Percentiles rank a stretch among this genome's conserved stretches.
These are phyloP conservation scores for Hypoxylon sp. DNA, from an alignment of 2,329 filamentous ascomycete species.

Conservation along the genomic window DNA sequence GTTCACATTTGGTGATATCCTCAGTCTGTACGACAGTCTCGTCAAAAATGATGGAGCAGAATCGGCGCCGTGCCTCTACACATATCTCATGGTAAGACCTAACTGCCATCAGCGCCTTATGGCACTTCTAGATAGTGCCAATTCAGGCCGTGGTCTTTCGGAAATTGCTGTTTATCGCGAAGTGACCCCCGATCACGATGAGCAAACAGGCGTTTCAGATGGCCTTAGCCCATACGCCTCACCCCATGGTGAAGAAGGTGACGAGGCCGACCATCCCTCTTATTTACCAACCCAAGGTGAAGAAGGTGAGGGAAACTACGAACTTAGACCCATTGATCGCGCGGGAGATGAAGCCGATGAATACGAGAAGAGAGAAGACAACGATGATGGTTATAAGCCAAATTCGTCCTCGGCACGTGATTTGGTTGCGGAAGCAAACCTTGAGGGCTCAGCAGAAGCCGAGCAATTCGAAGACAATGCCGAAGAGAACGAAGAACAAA, in stretches of 20 bases:
- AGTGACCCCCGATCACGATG: constrained; percentile 40
- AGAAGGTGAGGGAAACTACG: constrained; percentile 38
- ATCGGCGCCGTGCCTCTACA: constrained; percentile 48
- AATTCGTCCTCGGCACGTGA: constrained; percentile 23
- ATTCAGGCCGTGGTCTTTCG: constrained; percentile 50
- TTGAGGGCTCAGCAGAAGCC: constrained; percentile 16
- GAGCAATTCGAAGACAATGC: constrained; percentile 19
- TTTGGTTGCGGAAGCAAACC: constrained; percentile 17
- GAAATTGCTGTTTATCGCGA: constrained; percentile 53
- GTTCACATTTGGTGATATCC: constrained; percentile 52
- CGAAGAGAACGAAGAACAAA: constrained; percentile 20
- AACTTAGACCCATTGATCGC: constrained; percentile 40
- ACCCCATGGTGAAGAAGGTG: constrained; percentile 39
- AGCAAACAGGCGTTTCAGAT: constrained; percentile 30
- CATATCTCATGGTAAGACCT: constrained; percentile 52
- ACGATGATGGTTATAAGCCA: constrained; percentile 45
- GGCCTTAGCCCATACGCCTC: constrained; percentile 26
- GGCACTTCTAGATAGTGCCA: constrained; percentile 52
- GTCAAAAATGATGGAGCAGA: constrained; percentile 50
- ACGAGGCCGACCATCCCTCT: constrained; percentile 14
- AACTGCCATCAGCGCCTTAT: constrained; percentile 52
- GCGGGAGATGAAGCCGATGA: constrained; percentile 31
- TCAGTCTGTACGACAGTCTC: constrained; percentile 51
- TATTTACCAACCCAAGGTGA: constrained; percentile 7
- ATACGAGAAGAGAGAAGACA: constrained; percentile 37